These are phyloP conservation scores for Phytophthora meadii DNA, from an alignment of 352 stramenopile genomes.

Conservation along the genomic window DNA sequence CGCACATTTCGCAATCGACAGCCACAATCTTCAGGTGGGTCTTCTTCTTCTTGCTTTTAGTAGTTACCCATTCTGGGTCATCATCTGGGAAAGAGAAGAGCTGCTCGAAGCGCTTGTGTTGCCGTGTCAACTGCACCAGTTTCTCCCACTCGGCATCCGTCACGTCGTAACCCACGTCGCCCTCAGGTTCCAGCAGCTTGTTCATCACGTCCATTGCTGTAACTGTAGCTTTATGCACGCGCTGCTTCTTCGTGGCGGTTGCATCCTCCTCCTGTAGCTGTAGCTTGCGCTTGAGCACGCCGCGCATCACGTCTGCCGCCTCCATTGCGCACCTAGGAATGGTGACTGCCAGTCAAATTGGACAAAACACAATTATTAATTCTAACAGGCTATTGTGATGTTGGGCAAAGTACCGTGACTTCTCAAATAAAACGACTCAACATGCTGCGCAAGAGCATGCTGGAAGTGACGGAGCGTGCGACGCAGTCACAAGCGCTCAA, in stretches of 20 bases:
- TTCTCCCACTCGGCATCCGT: slow-evolving; percentile 66
- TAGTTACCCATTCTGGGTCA: slow-evolving; percentile 59
- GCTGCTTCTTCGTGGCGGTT: slow-evolving; percentile 62
- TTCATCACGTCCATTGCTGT: slow-evolving; percentile 83
- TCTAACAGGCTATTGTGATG: not conserved
- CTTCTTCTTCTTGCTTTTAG: slow-evolving; percentile 67
- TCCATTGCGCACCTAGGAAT: slow-evolving; percentile 17
- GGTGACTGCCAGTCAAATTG: slow-evolving; percentile 34
- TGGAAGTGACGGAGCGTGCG: slow-evolving; percentile 67
- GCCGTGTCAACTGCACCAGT: slow-evolving; percentile 73
- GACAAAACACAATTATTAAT: slow-evolving; percentile 9
- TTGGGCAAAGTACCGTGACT: not conserved
- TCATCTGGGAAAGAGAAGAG: slow-evolving; percentile 63
- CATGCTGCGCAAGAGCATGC: slow-evolving; percentile 67
- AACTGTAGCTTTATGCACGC: slow-evolving; percentile 60
- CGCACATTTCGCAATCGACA: slow-evolving; percentile 90
- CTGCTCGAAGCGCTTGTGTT: slow-evolving; percentile 62
- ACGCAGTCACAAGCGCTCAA: slow-evolving; percentile 66
- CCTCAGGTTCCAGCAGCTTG: slow-evolving; percentile 46
- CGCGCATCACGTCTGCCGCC: slow-evolving; percentile 19
- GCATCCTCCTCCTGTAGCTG: slow-evolving; percentile 15
- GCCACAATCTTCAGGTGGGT: slow-evolving; percentile 75
- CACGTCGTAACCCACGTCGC: slow-evolving; percentile 65
- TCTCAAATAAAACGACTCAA: slow-evolving; percentile 12
- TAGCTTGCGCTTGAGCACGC: slow-evolving; percentile 49